Base-by-base conservation (phyloP, 805 yeast genomes). In the Cyberlindnera euphorbiiphila region DNA sequence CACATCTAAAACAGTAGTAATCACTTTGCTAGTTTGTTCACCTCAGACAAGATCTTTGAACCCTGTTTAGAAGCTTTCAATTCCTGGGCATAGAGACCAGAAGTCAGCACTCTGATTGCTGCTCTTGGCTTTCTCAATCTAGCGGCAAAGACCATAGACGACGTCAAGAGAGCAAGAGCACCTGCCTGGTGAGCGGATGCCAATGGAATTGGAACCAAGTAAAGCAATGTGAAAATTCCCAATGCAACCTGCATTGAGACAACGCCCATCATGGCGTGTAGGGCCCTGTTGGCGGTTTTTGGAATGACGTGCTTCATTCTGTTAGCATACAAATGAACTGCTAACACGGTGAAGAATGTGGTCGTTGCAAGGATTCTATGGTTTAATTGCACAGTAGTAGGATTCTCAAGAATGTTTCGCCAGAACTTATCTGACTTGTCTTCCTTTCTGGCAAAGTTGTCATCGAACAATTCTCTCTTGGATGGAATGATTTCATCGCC, bases 161-260 rank as follows among this genome's bases (percentile, higher is more conserved):
- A 71, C 0, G 98, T 89, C 51, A 93, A 68, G 33, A 93, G 68
- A 0, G 94, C 95, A 50, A 93, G 65, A 2, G 97, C 95, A 50
- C 98, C 98, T 8, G 96, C 96, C 68, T 93, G 99, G 59, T 93
- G 99, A 6, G 88, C 76, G 4, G 97, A 94, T 2, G 96, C 99
- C 32, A 91, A 64, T 21, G 95, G 85, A 17, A 85, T 79, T 20
- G 99, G 99, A 16, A 93, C 98, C 38, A 89, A 69, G 59, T 85
- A 89, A 16, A 89, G 60, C 49, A 93, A 69, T 1, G 98, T 93
- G 21, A 78, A 65, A 36, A 93, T 86, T 37, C 99, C 99, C 29
- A 93, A 68, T 1, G 85, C 66, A 3, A 81, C 95, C 64, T 93
- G 99, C 15, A 84, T 53, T 2, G 87, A 64, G 4, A 79, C 98